Conservation (phyloP, 164 flowering plant species). For the Vitis cinerea region DNA sequence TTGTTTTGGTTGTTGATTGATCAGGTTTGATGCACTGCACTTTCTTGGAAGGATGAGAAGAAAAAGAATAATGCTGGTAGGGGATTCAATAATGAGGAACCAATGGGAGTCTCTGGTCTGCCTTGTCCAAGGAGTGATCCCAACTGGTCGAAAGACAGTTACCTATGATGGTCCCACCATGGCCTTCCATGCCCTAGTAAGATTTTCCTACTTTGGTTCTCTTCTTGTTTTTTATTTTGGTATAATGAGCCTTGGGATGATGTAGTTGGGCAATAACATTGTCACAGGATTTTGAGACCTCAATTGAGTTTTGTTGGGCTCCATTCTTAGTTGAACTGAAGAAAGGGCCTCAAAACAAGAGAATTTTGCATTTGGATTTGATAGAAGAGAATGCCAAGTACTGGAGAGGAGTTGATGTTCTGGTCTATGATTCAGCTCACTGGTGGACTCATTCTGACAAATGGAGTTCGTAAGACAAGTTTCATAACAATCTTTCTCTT, state of each 20-base stretch:
- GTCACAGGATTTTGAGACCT: conserved; percentile 72
- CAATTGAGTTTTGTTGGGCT: conserved; percentile 86
- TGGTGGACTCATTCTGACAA: conserved; percentile 86
- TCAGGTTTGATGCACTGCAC: conserved; percentile 76
- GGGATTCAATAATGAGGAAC: conserved; percentile 90
- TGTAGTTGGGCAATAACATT: not conserved
- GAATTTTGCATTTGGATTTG: conserved; percentile 44
- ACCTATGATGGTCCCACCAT: conserved; percentile 57
- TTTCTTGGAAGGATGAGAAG: conserved; percentile 82
- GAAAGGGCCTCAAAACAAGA: conserved; percentile 48
- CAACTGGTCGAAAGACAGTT: conserved; percentile 44
- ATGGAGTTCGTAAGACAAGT: conserved; percentile 56
- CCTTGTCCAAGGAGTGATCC: conserved; percentile 66
- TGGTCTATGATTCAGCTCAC: conserved; percentile 86
- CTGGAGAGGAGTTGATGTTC: conserved; percentile 50
- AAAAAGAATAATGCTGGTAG: conserved; percentile 87
- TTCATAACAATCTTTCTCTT: not conserved
- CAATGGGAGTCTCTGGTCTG: conserved; percentile 95
- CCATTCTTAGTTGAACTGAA: conserved; percentile 76
- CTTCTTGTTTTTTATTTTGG: no score
- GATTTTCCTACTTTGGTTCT: not conserved
- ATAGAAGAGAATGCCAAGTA: conserved; percentile 46
- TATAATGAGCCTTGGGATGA: no score
- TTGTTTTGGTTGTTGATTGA: not conserved
- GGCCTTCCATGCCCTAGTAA: conserved; percentile 66